Conservation (phyloP, 108 stramenopile species). For the Stephanodiscus minutulus region DNA sequence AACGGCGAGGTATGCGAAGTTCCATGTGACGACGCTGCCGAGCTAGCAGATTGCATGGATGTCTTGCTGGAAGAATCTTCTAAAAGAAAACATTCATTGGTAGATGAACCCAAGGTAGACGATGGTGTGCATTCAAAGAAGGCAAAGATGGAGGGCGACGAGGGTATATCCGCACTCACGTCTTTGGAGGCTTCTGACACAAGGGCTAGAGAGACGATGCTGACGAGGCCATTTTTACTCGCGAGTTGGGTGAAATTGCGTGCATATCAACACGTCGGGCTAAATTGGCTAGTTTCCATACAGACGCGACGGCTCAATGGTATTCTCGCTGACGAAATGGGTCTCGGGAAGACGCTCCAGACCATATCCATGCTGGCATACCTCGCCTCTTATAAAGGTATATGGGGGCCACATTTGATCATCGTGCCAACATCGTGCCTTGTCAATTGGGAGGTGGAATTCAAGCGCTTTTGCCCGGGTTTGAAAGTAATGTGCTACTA, state of each 20-base stretch:
- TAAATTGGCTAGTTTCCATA: slow-evolving; percentile 96
- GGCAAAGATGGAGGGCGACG: slow-evolving; percentile 25
- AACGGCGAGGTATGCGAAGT: background rate
- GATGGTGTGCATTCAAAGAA: slow-evolving; percentile 23
- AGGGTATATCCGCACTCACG: slow-evolving; percentile 32
- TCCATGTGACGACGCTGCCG: background rate
- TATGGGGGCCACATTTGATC: slow-evolving; percentile 99
- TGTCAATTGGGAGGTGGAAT: slow-evolving; percentile 98
- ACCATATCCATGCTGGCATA: slow-evolving; percentile 95
- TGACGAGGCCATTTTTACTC: slow-evolving; percentile 76
- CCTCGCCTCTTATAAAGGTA: slow-evolving; percentile 91
- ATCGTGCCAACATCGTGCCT: slow-evolving; percentile 97
- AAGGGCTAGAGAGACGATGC: slow-evolving; percentile 62
- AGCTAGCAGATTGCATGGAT: slow-evolving; percentile 6
- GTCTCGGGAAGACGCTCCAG: slow-evolving; percentile 83
- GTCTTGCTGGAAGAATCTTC: slow-evolving; percentile 9
- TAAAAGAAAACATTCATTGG: slow-evolving; percentile 30
- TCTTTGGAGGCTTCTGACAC: slow-evolving; percentile 62
- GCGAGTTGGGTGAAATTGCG: slow-evolving; percentile 86
- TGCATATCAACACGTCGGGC: slow-evolving; percentile 93
- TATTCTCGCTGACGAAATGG: slow-evolving; percentile 97
- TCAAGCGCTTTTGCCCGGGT: slow-evolving; percentile 93
- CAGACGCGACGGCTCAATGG: slow-evolving; percentile 95
- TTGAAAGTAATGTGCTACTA: slow-evolving; percentile 96
- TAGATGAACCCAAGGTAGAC: slow-evolving; percentile 5